These are phyloP conservation scores for Tetradesmus obliquus DNA, from an alignment of 139 green algal species.

Conservation along the genomic window DNA sequence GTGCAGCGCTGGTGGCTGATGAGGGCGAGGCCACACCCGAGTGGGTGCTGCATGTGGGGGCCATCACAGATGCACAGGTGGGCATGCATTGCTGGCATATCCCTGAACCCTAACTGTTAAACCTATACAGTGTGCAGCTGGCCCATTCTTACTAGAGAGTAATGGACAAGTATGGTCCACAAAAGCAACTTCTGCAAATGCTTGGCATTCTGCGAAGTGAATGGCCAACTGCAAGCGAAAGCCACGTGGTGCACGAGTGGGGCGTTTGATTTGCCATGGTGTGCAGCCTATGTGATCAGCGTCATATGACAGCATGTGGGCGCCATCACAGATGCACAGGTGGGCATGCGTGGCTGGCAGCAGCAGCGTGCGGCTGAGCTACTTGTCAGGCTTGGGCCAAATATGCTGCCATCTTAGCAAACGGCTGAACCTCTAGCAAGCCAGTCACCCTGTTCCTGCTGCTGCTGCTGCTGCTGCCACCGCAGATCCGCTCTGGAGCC, in stretches of 20 bases:
- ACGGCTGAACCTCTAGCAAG: neutral
- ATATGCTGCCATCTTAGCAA: neutral
- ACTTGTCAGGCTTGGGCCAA: neutral
- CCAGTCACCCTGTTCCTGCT: neutral
- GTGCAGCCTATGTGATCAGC: too few species aligned
- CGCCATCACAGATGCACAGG: slow-evolving; percentile 49
- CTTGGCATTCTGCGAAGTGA: too few species aligned
- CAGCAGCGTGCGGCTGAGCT: neutral
- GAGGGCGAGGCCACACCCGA: slow-evolving; percentile 37
- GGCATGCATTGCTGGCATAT: neutral
- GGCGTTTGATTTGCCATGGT: too few species aligned
- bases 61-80: slow-evolving; percentile 54
- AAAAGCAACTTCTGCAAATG: too few species aligned
- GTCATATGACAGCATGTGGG: too few species aligned
- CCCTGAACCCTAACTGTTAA: too few species aligned
- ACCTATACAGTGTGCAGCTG: too few species aligned
- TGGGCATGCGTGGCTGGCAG: neutral
- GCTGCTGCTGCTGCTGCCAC: neutral
- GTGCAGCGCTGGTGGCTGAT: slow-evolving; percentile 19
- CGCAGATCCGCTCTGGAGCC: slow-evolving; percentile 55
- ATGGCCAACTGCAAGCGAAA: too few species aligned
- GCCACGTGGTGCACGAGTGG: too few species aligned
- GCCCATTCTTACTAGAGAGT: too few species aligned
- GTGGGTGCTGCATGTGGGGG: slow-evolving; percentile 60
- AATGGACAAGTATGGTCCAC: too few species aligned